Percentiles rank a stretch among this genome's conserved stretches.
Conservation (phyloP, 2,329 filamentous ascomycete genomes). For the Epichloe sylvatica region DNA sequence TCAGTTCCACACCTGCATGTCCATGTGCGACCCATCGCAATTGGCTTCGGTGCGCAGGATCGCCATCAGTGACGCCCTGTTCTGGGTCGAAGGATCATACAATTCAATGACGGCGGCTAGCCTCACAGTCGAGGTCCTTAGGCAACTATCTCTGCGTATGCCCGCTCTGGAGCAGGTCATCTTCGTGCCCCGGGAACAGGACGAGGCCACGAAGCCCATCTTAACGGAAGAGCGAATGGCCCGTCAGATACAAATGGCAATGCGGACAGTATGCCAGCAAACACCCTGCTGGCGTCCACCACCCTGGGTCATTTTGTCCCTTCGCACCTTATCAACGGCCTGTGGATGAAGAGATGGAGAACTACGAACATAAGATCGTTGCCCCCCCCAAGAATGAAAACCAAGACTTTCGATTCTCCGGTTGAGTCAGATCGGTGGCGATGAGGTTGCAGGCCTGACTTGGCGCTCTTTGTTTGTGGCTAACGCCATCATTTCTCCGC, state of each 20-base stretch:
- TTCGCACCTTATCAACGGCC: slow-evolving; percentile 1
- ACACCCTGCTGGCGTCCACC: slow-evolving; percentile 20
- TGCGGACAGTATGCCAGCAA: slow-evolving; percentile 18
- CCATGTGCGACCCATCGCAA: slow-evolving; percentile 27
- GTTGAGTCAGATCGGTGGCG: neutral
- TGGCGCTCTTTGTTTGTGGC: neutral
- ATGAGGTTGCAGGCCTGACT: neutral
- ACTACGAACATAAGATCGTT: neutral
- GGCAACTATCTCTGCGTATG: slow-evolving; percentile 24
- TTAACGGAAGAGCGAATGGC: slow-evolving; percentile 22
- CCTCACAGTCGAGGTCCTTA: slow-evolving; percentile 26
- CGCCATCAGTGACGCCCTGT: slow-evolving; percentile 32
- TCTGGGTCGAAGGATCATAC: slow-evolving; percentile 23
- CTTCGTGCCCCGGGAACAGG: slow-evolving; percentile 28
- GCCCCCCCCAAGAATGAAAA: neutral
- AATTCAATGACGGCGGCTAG: slow-evolving; percentile 25
- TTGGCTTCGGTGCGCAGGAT: slow-evolving; percentile 27
- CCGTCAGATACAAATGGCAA: slow-evolving; percentile 23
- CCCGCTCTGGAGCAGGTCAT: slow-evolving; percentile 27
- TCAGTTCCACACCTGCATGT: slow-evolving; percentile 31
- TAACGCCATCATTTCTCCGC: neutral
- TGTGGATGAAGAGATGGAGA: slow-evolving; percentile 1
- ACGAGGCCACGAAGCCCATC: slow-evolving; percentile 16
- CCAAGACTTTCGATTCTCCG: neutral
- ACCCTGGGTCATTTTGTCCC: slow-evolving; percentile 24